Base-by-base conservation (phyloP, 306 rosid species). In the Cucurbita pepo region DNA sequence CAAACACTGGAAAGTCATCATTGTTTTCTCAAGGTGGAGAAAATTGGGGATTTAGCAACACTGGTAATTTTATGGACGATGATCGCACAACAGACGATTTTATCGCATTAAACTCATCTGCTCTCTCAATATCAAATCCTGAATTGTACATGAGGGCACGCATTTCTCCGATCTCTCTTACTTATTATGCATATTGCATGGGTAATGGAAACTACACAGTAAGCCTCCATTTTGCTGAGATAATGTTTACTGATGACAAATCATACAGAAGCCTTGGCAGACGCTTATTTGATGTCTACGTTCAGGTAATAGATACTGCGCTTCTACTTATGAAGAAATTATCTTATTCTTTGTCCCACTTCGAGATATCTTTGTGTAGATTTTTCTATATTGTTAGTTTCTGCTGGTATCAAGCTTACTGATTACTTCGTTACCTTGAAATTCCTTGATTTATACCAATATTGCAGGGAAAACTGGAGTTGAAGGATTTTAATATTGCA, bases 71-170 rank as follows among this genome's bases (percentile, higher is more conserved):
- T 66, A 0, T 75, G n/a, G 91, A 86, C 54, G 77, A 75, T 60
- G 52, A 21, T n/a, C 50, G 1, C 1, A 0, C 40, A 13, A 0
- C 40, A 4, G 75, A 81, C 11, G 59, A 30, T 74, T 81, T 69
- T 63, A 74, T 13, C 2, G 18, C 11, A 55, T 14, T 44, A 11
- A 87, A 81, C 75, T 0, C 36, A 56, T 75, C 84, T 4, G 44
- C 16, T 51, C 84, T 86, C 45, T 14, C 75, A 2, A 12, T 82
- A 60, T 55, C 66, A 5, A 50, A 78, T 70, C 76, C 78, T 59
- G 65, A 84, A 64, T 77, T 87, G n/a, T 90, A 88, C 70, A 61
- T 19, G 62, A 77, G 58, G 19, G 96, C 96, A 67, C 94, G 90
- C 7, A 76, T 85, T 81, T 85, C 96, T 75, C 85, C 94, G 7